Conservation (phyloP, 768 basidiomycete genomes). For the Psilocybe sp. region DNA sequence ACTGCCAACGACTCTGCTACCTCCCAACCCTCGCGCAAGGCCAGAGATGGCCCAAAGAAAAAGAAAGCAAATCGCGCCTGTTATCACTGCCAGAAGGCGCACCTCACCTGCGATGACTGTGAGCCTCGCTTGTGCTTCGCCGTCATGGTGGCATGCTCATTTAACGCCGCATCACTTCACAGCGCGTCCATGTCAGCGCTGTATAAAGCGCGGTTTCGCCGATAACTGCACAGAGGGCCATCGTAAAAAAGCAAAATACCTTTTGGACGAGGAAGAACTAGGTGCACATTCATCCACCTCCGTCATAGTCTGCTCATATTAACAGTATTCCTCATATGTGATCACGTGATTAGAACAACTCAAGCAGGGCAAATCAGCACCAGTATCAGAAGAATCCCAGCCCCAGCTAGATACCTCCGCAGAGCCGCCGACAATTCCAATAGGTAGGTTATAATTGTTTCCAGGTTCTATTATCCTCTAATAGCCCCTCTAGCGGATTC, state of each 20-base stretch:
- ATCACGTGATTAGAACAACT: constrained; percentile 49
- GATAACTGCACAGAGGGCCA: constrained; percentile 90
- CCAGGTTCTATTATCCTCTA: constrained; percentile 9
- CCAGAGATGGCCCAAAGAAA: constrained; percentile 82
- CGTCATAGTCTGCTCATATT: constrained; percentile 10
- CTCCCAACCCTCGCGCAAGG: constrained; percentile 42
- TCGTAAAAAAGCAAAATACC: constrained; percentile 97
- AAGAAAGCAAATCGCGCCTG: constrained; percentile 95
- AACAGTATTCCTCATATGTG: constrained; percentile 18
- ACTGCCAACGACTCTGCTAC: constrained; percentile 45
- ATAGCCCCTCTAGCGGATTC: constrained; percentile 40
- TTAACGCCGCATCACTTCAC: constrained; percentile 16
- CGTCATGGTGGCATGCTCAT: constrained; percentile 9
- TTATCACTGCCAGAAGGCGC: constrained; percentile 94
- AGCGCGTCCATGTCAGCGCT: constrained; percentile 97
- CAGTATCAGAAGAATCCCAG: constrained; percentile 26
- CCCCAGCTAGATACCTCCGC: constrained; percentile 17
- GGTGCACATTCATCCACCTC: constrained; percentile 46
- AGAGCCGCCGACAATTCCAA: constrained; percentile 26
- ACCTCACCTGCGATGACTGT: constrained; percentile 99
- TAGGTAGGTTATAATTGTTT: constrained; percentile 16
- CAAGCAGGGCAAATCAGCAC: constrained; percentile 41
- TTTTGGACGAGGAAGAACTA: constrained; percentile 90
- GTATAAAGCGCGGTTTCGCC: constrained; percentile 89
- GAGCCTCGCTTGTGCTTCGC: constrained; percentile 33